Conservation (phyloP, 257 asterid genomes). For the Jacaranda copaia region DNA sequence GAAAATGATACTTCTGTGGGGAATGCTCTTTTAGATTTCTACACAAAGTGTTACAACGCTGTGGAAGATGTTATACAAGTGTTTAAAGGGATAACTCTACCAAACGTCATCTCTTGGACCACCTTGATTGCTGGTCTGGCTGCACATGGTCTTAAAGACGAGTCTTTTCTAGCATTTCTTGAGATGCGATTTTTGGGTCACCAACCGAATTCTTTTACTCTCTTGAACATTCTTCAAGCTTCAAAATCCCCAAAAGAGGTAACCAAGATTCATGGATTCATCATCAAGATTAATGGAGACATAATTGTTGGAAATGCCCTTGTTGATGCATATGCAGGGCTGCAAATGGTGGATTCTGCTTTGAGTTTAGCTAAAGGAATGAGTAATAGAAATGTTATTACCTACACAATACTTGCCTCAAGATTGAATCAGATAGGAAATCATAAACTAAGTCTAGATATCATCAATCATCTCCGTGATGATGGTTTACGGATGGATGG, state of each 20-base stretch:
- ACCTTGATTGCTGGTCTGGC: constrained; percentile 46
- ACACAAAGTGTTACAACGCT: constrained; percentile 32
- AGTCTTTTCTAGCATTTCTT: constrained; percentile 41
- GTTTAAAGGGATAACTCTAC: constrained; percentile 30
- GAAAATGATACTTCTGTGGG: constrained; percentile 41
- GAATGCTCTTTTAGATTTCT: constrained; percentile 45
- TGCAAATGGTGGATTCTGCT: constrained; percentile 40
- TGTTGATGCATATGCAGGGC: constrained; percentile 52
- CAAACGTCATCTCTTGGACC: constrained; percentile 44
- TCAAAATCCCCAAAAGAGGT: constrained; percentile 16
- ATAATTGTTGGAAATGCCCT: constrained; percentile 47
- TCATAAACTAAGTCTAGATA: constrained; percentile 26
- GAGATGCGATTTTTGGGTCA: constrained; percentile 42
- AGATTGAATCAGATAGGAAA: constrained; percentile 43
- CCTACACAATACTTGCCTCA: constrained; percentile 43
- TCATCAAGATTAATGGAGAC: constrained; percentile 39
- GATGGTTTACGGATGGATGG: constrained; percentile 37
- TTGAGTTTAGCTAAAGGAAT: constrained; percentile 35
- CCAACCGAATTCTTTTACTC: constrained; percentile 45
- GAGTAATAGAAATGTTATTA: constrained; percentile 23
- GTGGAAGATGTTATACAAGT: constrained; percentile 34
- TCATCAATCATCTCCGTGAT: constrained; percentile 35
- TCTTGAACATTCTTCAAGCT: constrained; percentile 37
- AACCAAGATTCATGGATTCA: constrained; percentile 44
- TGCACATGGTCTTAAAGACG: constrained; percentile 32